Percentiles rank a stretch among this genome's conserved stretches.
phyloP scores from a whole-genome alignment of 768 basidiomycete species.

The Leccinum subtestaceum region DNA sequence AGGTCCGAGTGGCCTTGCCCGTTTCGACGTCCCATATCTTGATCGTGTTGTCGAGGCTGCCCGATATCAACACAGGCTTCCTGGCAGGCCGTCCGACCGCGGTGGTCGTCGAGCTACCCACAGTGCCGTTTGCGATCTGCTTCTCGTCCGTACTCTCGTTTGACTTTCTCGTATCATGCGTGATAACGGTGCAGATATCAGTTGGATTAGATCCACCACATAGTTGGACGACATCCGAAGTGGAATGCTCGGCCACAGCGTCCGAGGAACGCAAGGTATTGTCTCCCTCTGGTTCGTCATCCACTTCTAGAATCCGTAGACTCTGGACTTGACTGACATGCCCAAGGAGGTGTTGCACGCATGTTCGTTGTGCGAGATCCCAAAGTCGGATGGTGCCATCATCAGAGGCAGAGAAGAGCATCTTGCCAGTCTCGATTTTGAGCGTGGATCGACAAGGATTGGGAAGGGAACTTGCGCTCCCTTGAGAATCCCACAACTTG shows the following conservation, averaged over 20 bases:
- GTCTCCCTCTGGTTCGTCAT: constrained; percentile 42
- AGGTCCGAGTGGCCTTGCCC: constrained; percentile 71
- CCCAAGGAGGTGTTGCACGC: constrained; percentile 80
- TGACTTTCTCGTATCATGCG: constrained; percentile 19
- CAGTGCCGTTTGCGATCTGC: constrained; percentile 1
- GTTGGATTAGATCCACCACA: constrained; percentile 11
- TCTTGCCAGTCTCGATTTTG: constrained; percentile 78
- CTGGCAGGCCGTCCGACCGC: constrained; percentile 31
- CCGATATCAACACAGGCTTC: constrained; percentile 80
- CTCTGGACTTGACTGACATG: constrained; percentile 96
- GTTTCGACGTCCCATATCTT: constrained; percentile 94
- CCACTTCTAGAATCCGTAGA: constrained; percentile 72
- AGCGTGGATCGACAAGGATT: constrained; percentile 35
- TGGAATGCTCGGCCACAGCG: constrained; percentile 13
- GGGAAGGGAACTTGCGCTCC: constrained; percentile 4
- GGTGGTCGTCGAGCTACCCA: constrained; percentile 1
- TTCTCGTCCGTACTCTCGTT: constrained; percentile 17
- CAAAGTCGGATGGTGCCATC: constrained; percentile 92
- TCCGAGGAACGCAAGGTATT: constrained; percentile 10
- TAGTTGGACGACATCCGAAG: constrained; percentile 16
- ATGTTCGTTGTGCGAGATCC: constrained; percentile 81
- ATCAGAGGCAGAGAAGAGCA: constrained; percentile 96
- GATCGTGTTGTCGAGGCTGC: constrained; percentile 92
- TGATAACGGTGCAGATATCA: constrained; percentile 29
- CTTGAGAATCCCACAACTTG: constrained; percentile 75